A percentile compares a stretch with the other conserved stretches of the same genome.
Evolutionary conservation across 139 green algal genomes (phyloP).

Genomic region (Volvox reticuliferus): DNA sequence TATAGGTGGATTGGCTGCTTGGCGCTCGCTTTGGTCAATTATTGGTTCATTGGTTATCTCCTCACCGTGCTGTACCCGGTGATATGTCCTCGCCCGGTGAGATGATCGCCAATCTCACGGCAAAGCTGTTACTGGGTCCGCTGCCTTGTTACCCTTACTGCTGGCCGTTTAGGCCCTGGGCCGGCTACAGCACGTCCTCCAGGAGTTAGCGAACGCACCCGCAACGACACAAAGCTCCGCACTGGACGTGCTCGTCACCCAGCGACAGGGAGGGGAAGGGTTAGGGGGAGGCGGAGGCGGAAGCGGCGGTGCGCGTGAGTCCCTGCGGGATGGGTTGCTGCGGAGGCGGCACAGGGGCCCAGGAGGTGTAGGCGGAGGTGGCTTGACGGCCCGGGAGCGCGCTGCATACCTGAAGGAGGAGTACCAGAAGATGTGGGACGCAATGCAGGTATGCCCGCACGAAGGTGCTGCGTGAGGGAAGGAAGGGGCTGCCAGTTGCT

Average conservation of each 20-base stretch:
- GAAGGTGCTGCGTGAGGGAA: background rate
- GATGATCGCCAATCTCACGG: too few species aligned
- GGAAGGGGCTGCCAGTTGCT: background rate
- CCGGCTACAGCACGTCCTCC: conserved; percentile 38
- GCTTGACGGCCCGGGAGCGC: conserved; percentile 19
- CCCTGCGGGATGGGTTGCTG: background rate
- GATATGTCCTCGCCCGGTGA: too few species aligned
- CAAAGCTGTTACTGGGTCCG: too few species aligned
- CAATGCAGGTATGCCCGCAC: conserved; percentile 28
- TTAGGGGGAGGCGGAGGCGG: background rate
- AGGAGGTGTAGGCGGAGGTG: background rate
- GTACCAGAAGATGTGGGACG: conserved; percentile 35
- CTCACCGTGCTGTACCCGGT: too few species aligned
- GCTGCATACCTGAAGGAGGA: conserved; percentile 45
- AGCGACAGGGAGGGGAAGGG: background rate
- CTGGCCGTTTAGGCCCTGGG: background rate
- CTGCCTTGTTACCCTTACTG: too few species aligned
- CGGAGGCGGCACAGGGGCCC: background rate
- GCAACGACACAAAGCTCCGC: conserved; percentile 30
- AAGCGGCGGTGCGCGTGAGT: background rate
- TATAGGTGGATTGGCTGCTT: too few species aligned
- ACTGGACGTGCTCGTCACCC: conserved; percentile 21
- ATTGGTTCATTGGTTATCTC: too few species aligned
- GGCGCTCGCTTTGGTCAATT: too few species aligned
- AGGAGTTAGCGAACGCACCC: conserved; percentile 43